A percentile compares a stretch with the other conserved stretches of the same genome.
Conservation (phyloP, 192 early-diverging fungal genomes). For the Piromyces finnis region DNA sequence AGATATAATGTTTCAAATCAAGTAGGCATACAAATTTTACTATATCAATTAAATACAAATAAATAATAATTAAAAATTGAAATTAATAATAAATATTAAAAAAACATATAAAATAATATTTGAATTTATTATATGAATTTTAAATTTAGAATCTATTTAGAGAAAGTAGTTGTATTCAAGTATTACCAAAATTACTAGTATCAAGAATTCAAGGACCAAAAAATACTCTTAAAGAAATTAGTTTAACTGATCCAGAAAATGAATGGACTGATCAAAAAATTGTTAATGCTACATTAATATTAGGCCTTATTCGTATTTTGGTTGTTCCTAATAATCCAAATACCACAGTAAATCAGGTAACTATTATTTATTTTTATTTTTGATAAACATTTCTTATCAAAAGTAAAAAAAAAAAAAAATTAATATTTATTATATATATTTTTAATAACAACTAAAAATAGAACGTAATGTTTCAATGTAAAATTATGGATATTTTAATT, state of each 20-base stretch:
- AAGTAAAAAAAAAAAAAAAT: too few species aligned
- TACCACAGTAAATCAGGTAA: slow-evolving; percentile 67
- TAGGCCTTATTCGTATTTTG: slow-evolving; percentile 78
- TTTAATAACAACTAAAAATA: not conserved
- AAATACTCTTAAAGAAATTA: slow-evolving; percentile 11
- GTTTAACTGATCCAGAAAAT: not conserved
- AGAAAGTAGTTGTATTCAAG: slow-evolving; percentile 83
- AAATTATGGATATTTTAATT: slow-evolving; percentile 60
- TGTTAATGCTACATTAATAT: slow-evolving; percentile 66
- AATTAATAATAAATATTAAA: too few species aligned
- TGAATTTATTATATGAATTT: not conserved
- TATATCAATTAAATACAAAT: too few species aligned
- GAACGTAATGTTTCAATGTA: slow-evolving; percentile 68
- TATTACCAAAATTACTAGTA: slow-evolving; percentile 60
- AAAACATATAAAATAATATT: not conserved
- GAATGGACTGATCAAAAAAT: slow-evolving; percentile 70
- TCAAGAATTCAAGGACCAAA: slow-evolving; percentile 17
- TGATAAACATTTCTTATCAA: too few species aligned
- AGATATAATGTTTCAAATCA: slow-evolving; percentile 96
- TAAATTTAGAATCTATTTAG: slow-evolving; percentile 71
- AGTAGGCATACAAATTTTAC: slow-evolving; percentile 32
- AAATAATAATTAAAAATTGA: too few species aligned
- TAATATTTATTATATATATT: not conserved
- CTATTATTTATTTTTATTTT: not conserved
- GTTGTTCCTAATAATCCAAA: slow-evolving; percentile 76